These are phyloP conservation scores for Scorias spongiosa DNA, from an alignment of 2,329 filamentous ascomycete genomes.

Conservation along the genomic window DNA sequence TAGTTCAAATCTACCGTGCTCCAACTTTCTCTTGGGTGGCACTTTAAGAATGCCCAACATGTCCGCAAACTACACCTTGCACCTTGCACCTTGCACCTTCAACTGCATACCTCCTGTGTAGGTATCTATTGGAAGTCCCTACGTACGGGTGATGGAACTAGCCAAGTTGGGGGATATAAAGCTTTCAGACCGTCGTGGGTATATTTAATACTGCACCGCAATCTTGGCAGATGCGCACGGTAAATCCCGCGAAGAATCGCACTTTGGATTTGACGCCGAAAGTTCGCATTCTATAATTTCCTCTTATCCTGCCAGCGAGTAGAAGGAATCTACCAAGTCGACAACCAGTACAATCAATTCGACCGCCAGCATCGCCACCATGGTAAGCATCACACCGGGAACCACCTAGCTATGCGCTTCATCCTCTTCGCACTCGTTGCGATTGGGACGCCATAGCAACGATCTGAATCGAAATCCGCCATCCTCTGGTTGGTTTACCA, in stretches of 20 bases:
- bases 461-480: neutral
- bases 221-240: neutral
- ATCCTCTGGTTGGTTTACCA: conserved; percentile 6
- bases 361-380: conserved; percentile 5
- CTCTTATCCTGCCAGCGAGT: neutral
- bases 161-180: no score
- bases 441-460: neutral
- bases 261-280: neutral
- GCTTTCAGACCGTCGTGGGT: no score
- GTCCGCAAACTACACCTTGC: no score
- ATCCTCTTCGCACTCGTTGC: conserved; percentile 12
- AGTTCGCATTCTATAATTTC: neutral
- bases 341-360: neutral
- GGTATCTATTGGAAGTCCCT: no score
- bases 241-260: neutral
- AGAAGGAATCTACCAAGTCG: neutral
- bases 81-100: no score
- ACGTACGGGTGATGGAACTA: no score
- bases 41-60: no score
- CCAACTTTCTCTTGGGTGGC: no score
- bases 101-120: no score
- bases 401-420: conserved; percentile 4
- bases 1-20: no score
- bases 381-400: conserved; percentile 10
- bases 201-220: neutral